A percentile compares a stretch with the other conserved stretches of the same genome.
These are phyloP conservation scores for Coemansia sp. DNA, from an alignment of 192 early-diverging fungal genomes.

Conservation along the genomic window DNA sequence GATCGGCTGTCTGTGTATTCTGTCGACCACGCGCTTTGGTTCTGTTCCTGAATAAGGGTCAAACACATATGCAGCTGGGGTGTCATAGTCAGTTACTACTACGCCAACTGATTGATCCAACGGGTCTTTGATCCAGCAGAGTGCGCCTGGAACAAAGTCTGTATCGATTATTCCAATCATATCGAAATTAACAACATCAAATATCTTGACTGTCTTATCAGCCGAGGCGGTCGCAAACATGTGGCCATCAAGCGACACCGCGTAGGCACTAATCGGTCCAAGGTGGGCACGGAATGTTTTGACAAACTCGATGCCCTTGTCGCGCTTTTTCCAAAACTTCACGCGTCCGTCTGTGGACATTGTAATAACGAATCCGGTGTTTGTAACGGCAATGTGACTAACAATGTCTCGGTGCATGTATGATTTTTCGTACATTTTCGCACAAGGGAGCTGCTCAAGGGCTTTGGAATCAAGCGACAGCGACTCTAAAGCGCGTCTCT, in stretches of 20 bases:
- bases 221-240: slow-evolving; percentile 78
- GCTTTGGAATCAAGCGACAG: background rate
- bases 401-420: slow-evolving; percentile 96
- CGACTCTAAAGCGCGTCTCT: background rate
- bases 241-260: slow-evolving; percentile 71
- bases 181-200: slow-evolving; percentile 96
- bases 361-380: slow-evolving; percentile 90
- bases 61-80: slow-evolving; percentile 72
- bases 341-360: slow-evolving; percentile 94
- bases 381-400: slow-evolving; percentile 72
- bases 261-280: slow-evolving; percentile 57
- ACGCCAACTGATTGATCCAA: slow-evolving; percentile 81
- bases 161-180: slow-evolving; percentile 96
- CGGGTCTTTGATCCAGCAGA: slow-evolving; percentile 84
- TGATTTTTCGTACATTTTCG: slow-evolving; percentile 90
- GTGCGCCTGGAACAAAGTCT: slow-evolving; percentile 67
- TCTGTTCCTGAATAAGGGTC: slow-evolving; percentile 72
- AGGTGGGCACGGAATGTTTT: slow-evolving; percentile 95
- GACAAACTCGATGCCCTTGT: slow-evolving; percentile 93
- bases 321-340: slow-evolving; percentile 98
- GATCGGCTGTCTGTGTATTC: slow-evolving; percentile 71
- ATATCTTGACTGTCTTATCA: slow-evolving; percentile 89
- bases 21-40: slow-evolving; percentile 63
- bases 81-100: slow-evolving; percentile 77
- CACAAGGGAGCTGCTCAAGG: slow-evolving; percentile 76